Percentiles rank a stretch among this genome's conserved stretches.
phyloP scores from a whole-genome alignment of 306 rosid genomes.

The Geum urbanum region DNA sequence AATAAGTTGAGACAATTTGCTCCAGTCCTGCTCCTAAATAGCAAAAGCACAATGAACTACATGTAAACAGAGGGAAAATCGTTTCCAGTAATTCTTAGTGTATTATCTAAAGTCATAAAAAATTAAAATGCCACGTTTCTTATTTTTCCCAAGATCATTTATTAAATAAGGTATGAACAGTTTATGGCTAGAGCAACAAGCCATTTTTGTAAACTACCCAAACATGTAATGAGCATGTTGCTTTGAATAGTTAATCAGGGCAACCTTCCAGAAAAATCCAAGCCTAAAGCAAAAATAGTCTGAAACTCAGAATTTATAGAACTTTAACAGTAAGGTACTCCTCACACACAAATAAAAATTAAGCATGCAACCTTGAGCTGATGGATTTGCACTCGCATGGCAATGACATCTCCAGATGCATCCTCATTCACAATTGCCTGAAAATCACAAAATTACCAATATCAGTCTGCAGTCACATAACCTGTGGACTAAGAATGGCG shows the following conservation, averaged over 20 bases:
- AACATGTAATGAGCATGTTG: background rate
- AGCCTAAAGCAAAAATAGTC: background rate
- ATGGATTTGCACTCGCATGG: constrained; percentile 30
- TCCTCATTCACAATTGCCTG: constrained; percentile 98
- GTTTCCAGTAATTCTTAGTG: background rate
- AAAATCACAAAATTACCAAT: background rate
- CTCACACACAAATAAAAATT: background rate
- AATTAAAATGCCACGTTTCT: too few species aligned
- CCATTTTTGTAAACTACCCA: too few species aligned
- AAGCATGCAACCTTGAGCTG: too few species aligned
- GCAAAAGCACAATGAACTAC: background rate
- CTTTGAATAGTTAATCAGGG: too few species aligned
- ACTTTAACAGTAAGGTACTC: background rate
- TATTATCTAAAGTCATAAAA: too few species aligned
- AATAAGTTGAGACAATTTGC: background rate
- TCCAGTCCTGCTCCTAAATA: background rate
- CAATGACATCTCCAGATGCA: constrained; percentile 90
- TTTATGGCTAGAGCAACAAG: too few species aligned
- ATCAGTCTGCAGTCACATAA: background rate
- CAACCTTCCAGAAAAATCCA: background rate
- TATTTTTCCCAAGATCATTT: background rate
- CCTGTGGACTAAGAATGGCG: background rate
- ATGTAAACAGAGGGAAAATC: background rate
- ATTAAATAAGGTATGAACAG: too few species aligned
- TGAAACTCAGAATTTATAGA: background rate